Evolutionary conservation across 2,329 filamentous ascomycete genomes (phyloP).

Genomic region (Gnomoniopsis sp.): DNA sequence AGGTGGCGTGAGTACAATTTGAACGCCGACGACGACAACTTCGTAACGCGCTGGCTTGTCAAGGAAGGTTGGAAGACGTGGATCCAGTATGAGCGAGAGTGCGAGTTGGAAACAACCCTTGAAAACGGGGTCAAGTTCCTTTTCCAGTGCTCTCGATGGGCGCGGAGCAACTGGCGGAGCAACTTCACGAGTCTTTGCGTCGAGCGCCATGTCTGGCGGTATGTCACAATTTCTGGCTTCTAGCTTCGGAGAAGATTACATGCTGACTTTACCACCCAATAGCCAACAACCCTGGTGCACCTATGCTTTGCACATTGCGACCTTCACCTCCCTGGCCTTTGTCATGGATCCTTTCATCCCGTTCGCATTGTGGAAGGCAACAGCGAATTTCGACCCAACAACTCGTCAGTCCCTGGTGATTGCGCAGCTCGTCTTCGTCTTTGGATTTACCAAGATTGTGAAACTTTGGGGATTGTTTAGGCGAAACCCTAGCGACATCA

Average conservation of each 20-base stretch:
- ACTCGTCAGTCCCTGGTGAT: conserved; percentile 55
- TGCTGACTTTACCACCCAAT: conserved; percentile 8
- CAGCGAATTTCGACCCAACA: conserved; percentile 54
- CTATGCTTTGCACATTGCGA: conserved; percentile 89
- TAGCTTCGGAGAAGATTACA: neutral
- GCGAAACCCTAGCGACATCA: conserved; percentile 76
- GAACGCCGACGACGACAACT: conserved; percentile 97
- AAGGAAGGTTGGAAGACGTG: conserved; percentile 90
- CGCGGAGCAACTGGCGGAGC: conserved; percentile 95
- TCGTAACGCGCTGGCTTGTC: conserved; percentile 94
- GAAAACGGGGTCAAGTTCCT: conserved; percentile 87
- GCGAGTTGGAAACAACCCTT: conserved; percentile 87
- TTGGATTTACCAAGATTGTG: conserved; percentile 80
- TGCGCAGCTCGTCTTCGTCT: conserved; percentile 69
- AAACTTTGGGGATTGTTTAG: conserved; percentile 86
- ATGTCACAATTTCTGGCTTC: conserved; percentile 42
- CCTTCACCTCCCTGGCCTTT: conserved; percentile 84
- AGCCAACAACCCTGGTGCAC: conserved; percentile 92
- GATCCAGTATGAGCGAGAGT: conserved; percentile 90
- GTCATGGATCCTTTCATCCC: conserved; percentile 72
- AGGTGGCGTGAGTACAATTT: conserved; percentile 85
- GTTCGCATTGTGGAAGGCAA: conserved; percentile 66
- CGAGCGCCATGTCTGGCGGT: conserved; percentile 84
- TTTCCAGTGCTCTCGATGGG: conserved; percentile 92
- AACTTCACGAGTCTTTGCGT: conserved; percentile 87